These are phyloP conservation scores for Termitomyces sp. DNA, from an alignment of 768 basidiomycete genomes.

Conservation along the genomic window DNA sequence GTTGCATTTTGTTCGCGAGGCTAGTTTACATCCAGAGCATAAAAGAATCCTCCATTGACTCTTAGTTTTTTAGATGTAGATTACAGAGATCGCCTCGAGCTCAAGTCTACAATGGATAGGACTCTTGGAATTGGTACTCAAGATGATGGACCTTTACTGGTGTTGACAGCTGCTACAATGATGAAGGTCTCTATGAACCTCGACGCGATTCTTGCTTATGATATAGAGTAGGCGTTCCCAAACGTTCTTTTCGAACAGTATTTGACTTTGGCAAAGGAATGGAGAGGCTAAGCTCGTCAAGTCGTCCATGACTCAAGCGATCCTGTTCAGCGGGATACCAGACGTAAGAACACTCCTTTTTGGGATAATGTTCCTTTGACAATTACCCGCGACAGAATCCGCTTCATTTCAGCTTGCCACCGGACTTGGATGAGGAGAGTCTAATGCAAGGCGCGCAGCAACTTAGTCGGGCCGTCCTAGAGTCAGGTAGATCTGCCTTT, in stretches of 20 bases:
- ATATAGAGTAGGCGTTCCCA: conserved; percentile 48
- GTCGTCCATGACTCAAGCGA: conserved; percentile 79
- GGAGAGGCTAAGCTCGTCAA: conserved; percentile 67
- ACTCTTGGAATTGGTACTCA: conserved; percentile 62
- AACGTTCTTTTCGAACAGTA: background rate
- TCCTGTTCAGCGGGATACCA: conserved; percentile 67
- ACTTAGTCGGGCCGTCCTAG: conserved; percentile 63
- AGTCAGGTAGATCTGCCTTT: conserved; percentile 50
- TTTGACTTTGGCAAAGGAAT: conserved; percentile 30
- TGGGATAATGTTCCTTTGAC: background rate
- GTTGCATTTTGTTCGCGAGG: conserved; percentile 68
- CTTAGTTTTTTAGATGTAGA: conserved; percentile 46
- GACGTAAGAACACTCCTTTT: conserved; percentile 32
- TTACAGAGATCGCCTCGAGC: conserved; percentile 66
- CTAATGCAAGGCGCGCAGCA: conserved; percentile 78
- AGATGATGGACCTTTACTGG: conserved; percentile 43
- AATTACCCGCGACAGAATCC: conserved; percentile 49
- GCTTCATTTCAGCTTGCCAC: conserved; percentile 74
- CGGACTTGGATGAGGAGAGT: conserved; percentile 72
- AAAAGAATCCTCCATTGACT: background rate
- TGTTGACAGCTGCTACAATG: conserved; percentile 66
- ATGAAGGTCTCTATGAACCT: conserved; percentile 60
- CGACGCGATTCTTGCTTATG: conserved; percentile 56
- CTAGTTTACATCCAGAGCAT: conserved; percentile 17
- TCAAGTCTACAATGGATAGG: conserved; percentile 62